phyloP scores from a whole-genome alignment of 2,329 filamentous ascomycete species.

The Penicillium italicum region DNA sequence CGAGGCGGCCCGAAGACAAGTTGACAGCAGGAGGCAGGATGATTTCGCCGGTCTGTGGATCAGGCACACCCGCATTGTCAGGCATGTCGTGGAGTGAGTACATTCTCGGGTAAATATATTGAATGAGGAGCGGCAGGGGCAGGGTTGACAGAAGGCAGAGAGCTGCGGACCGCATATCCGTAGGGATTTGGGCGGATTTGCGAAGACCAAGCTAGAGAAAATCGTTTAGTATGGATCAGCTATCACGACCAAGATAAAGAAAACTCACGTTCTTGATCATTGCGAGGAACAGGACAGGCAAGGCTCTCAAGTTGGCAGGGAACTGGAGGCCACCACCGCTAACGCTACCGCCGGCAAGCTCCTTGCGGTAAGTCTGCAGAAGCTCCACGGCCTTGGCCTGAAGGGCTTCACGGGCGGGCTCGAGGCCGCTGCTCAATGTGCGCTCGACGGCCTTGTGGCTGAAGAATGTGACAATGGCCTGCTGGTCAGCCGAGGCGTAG shows the following conservation, averaged over 20 bases:
- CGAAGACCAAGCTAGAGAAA: conserved; percentile 64
- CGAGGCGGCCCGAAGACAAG: conserved; percentile 81
- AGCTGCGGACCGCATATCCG: conserved; percentile 87
- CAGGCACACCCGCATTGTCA: conserved; percentile 80
- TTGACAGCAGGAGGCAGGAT: conserved; percentile 80
- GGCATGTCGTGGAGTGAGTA: conserved; percentile 96
- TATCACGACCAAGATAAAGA: background rate
- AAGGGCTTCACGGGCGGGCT: conserved; percentile 84
- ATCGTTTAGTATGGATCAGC: conserved; percentile 22
- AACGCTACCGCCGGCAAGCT: conserved; percentile 92
- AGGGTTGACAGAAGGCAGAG: conserved; percentile 92
- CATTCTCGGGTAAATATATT: conserved; percentile 83
- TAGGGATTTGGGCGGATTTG: conserved; percentile 89
- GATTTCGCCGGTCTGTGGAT: conserved; percentile 83
- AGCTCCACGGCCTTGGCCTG: conserved; percentile 91
- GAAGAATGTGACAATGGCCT: conserved; percentile 89
- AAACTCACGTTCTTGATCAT: conserved; percentile 84
- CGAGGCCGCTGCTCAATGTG: conserved; percentile 77
- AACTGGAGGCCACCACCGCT: conserved; percentile 88
- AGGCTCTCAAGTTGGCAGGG: conserved; percentile 81
- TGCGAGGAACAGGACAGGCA: conserved; percentile 87
- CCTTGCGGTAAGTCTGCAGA: conserved; percentile 92
- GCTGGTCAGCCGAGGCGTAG: conserved; percentile 92
- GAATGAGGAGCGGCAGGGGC: conserved; percentile 81
- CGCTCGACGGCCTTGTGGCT: conserved; percentile 97